phyloP scores from a whole-genome alignment of 176 grass and related monocot genomes.

The Puccinellia tenuiflora region DNA sequence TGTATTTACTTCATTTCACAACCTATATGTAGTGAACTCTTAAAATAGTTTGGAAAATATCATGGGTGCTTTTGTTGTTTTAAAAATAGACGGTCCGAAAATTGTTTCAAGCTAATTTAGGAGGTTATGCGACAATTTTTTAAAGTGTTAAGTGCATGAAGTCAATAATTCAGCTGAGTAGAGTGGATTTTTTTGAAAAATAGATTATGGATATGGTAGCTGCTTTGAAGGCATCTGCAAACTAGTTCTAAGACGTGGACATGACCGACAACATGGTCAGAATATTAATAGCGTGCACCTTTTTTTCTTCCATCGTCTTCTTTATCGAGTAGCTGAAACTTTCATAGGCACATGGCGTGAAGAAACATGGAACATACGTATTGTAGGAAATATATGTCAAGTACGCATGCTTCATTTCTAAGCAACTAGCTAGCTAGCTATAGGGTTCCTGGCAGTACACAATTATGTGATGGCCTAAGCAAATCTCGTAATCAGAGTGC shows the following conservation, averaged over 20 bases:
- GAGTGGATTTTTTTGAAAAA: background rate
- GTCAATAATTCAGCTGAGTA: background rate
- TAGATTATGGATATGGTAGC: background rate
- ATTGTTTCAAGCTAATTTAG: background rate
- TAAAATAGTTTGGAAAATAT: background rate
- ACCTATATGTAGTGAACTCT: background rate
- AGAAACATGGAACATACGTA: background rate
- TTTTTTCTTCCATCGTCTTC: background rate
- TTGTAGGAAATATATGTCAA: background rate
- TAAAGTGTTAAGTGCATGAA: background rate
- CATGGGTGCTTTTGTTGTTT: background rate
- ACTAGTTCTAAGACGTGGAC: background rate
- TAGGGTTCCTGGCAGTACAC: background rate
- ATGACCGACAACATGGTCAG: background rate
- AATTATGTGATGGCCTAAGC: background rate
- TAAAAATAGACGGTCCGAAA: background rate
- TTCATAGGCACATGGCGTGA: background rate
- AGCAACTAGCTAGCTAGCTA: background rate
- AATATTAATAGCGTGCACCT: background rate
- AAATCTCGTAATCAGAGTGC: constrained; percentile 21
- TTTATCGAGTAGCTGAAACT: background rate
- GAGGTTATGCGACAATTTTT: background rate
- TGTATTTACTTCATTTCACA: background rate
- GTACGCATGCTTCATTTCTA: background rate
- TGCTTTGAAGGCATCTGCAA: background rate